Evolutionary conservation across 2,329 filamentous ascomycete genomes (phyloP).

Genomic region (Penicillium sp.): DNA sequence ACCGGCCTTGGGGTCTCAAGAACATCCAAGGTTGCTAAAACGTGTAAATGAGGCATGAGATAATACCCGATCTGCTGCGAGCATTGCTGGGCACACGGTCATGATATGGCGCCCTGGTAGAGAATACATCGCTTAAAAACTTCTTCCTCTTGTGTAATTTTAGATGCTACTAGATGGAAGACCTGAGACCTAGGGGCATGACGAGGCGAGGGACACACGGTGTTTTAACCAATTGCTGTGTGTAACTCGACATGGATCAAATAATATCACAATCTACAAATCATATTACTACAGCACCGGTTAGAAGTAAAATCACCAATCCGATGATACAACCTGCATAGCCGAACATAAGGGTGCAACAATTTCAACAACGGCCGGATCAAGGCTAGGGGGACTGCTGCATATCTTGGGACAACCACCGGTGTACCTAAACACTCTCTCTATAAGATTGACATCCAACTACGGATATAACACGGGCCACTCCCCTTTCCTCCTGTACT

Average conservation of each 20-base stretch:
- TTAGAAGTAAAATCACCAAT: not conserved
- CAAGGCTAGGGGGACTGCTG: slow-evolving; percentile 3
- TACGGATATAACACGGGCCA: slow-evolving; percentile 2
- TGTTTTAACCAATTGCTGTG: not conserved
- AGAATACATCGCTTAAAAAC: not conserved
- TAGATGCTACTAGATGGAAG: not conserved
- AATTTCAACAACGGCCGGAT: slow-evolving; percentile 3
- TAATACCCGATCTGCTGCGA: slow-evolving; percentile 19
- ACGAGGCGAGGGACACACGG: not conserved
- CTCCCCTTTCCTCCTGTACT: slow-evolving; percentile 3
- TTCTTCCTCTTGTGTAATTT: not conserved
- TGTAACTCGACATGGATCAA: not conserved
- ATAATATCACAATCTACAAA: not conserved
- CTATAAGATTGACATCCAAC: not conserved
- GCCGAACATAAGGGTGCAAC: not conserved
- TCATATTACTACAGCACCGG: not conserved
- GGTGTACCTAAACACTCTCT: too few relatives aligned
- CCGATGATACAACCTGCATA: not conserved
- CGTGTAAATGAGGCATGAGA: slow-evolving; percentile 20
- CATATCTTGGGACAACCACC: slow-evolving; percentile 3
- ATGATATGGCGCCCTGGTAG: not conserved
- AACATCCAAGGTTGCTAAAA: not conserved
- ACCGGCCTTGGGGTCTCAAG: not conserved
- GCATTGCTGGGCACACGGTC: not conserved
- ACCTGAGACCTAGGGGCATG: not conserved